Evolutionary conservation across 768 basidiomycete species (phyloP).

Genomic region (Leccinum truebloodii): DNA sequence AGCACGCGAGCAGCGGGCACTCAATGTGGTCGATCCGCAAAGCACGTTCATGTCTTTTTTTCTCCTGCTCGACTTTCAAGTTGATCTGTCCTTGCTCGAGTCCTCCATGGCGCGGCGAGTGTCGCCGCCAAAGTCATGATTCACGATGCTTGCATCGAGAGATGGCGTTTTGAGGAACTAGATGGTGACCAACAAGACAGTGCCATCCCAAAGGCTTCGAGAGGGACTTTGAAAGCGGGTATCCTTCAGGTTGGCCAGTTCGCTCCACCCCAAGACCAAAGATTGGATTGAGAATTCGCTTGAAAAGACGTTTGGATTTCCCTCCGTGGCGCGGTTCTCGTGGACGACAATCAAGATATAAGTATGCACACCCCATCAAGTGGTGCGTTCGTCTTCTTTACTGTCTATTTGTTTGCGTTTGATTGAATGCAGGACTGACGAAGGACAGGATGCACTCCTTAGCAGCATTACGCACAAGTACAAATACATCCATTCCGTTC

Average conservation of each 20-base stretch:
- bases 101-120: constrained; percentile 74
- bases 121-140: constrained; percentile 95
- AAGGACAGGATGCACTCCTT: constrained; percentile 68
- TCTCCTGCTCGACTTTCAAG: too few relatives aligned
- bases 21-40: too few relatives aligned
- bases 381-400: constrained; percentile 53
- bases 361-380: constrained; percentile 72
- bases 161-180: constrained; percentile 79
- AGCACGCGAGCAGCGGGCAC: too few relatives aligned
- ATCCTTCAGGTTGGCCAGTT: constrained; percentile 70
- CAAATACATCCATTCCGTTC: not conserved
- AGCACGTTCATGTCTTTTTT: too few relatives aligned
- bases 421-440: constrained; percentile 65
- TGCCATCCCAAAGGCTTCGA: constrained; percentile 31
- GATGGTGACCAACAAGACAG: constrained; percentile 18
- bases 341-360: constrained; percentile 96
- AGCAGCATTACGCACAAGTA: not conserved
- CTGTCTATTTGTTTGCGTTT: not conserved
- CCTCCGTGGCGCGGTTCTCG: constrained; percentile 87
- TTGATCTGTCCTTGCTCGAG: too few relatives aligned
- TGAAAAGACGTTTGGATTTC: constrained; percentile 90
- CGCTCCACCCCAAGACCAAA: constrained; percentile 77
- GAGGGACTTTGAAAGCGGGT: constrained; percentile 72
- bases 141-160: constrained; percentile 84
- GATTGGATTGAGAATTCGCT: constrained; percentile 76